A percentile compares a stretch with the other conserved stretches of the same genome.
These are phyloP conservation scores for Eimeria tenella DNA, from an alignment of 169 alveolate species.

Conservation along the genomic window DNA sequence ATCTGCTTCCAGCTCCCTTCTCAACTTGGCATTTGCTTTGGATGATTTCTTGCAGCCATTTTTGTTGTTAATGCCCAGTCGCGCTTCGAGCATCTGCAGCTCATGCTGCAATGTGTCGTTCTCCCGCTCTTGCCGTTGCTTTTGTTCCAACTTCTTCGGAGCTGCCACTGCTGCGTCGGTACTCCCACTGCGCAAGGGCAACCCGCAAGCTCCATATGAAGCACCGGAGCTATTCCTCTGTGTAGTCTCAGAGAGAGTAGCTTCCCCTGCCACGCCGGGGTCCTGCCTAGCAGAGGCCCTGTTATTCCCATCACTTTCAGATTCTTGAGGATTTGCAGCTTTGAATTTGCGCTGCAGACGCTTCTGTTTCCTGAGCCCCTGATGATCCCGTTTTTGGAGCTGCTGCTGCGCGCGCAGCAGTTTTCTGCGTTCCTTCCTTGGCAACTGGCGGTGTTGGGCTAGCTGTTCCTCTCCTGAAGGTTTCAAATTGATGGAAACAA, in stretches of 20 bases:
- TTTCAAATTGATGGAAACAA: neutral
- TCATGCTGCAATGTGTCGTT: constrained; percentile 37
- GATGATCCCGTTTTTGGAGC: constrained; percentile 48
- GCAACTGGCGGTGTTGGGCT: constrained; percentile 34
- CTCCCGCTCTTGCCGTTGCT: neutral
- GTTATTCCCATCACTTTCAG: neutral
- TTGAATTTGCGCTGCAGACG: neutral
- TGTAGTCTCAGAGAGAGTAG: neutral
- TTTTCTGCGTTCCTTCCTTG: constrained; percentile 64
- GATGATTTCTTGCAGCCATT: neutral
- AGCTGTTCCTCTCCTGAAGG: constrained; percentile 38
- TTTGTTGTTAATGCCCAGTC: neutral
- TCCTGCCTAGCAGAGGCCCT: neutral
- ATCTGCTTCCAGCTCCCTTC: constrained; percentile 60
- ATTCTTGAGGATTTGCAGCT: neutral
- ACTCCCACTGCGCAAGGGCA: neutral
- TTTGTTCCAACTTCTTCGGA: neutral
- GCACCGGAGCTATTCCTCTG: too few species aligned
- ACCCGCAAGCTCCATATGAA: neutral
- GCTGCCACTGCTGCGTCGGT: constrained; percentile 4
- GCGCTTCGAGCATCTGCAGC: constrained; percentile 44
- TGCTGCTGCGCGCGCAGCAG: constrained; percentile 66
- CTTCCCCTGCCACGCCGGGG: neutral
- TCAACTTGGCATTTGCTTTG: constrained; percentile 28
- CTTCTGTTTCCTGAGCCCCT: neutral